These are phyloP conservation scores for Corylus americana DNA, from an alignment of 306 rosid genomes.

Conservation along the genomic window DNA sequence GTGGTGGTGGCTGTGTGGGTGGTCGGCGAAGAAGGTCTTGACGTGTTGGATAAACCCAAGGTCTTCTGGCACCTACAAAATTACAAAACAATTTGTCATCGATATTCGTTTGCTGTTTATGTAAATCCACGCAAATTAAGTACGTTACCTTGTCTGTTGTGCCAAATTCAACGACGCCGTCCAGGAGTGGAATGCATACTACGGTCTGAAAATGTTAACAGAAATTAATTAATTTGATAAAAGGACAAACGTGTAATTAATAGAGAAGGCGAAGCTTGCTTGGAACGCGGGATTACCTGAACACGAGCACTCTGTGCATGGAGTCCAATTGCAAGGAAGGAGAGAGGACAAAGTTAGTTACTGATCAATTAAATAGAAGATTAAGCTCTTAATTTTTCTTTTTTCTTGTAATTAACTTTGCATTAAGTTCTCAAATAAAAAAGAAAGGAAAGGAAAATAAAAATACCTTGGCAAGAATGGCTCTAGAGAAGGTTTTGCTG, in stretches of 20 bases:
- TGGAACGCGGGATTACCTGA: constrained; percentile 47
- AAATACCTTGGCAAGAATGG: constrained; percentile 89
- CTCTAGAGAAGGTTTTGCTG: constrained; percentile 82
- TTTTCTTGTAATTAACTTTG: not conserved
- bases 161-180: constrained; percentile 93
- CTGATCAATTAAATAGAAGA: too few species aligned
- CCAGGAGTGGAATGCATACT: constrained; percentile 83
- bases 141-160: constrained; percentile 64
- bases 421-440: not conserved
- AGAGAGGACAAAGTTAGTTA: constrained; percentile 28
- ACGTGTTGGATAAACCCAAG: constrained; percentile 63
- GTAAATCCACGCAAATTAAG: not conserved
- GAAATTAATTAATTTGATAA: not conserved
- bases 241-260: not conserved
- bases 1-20: constrained; percentile 34
- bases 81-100: not conserved
- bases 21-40: constrained; percentile 62
- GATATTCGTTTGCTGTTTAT: not conserved
- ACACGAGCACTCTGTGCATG: constrained; percentile 71
- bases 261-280: not conserved
- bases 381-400: not conserved
- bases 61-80: constrained; percentile 70
- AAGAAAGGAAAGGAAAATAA: not conserved
- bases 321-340: constrained; percentile 9
- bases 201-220: constrained; percentile 57